phyloP scores from a whole-genome alignment of 2,329 filamentous ascomycete species.

The Colletotrichum eleusines region DNA sequence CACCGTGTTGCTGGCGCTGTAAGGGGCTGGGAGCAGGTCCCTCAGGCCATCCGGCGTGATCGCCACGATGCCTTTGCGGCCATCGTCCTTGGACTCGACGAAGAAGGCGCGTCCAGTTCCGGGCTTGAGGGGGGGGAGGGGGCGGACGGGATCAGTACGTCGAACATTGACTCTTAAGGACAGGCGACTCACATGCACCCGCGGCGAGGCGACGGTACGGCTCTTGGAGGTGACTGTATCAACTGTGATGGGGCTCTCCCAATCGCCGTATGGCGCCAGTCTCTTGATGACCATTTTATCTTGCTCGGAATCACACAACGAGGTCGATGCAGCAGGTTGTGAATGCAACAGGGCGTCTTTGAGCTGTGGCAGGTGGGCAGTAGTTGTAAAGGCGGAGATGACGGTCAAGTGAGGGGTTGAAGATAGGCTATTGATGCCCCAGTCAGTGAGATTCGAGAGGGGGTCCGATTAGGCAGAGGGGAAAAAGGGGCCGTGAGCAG shows the following conservation, averaged over 20 bases:
- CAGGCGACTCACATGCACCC: slow-evolving; percentile 50
- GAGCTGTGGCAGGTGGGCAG: neutral
- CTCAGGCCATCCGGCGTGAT: slow-evolving; percentile 49
- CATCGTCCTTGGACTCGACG: slow-evolving; percentile 54
- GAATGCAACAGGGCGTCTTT: no score
- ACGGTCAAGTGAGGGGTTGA: neutral
- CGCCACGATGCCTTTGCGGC: slow-evolving; percentile 60
- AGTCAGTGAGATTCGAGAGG: neutral
- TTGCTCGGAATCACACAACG: neutral
- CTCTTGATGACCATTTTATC: slow-evolving; percentile 45
- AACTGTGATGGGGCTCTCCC: slow-evolving; percentile 54
- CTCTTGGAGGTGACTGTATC: slow-evolving; percentile 54
- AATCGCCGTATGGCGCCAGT: slow-evolving; percentile 53
- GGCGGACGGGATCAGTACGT: neutral
- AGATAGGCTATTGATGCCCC: neutral
- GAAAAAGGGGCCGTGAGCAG: neutral
- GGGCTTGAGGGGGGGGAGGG: slow-evolving; percentile 39
- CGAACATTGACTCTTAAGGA: fast-evolving
- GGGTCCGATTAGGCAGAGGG: neutral
- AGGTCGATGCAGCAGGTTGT: no score
- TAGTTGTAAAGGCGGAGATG: neutral
- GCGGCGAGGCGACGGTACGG: slow-evolving; percentile 50
- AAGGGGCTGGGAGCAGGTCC: slow-evolving; percentile 58
- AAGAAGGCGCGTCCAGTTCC: slow-evolving; percentile 53
- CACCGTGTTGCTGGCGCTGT: slow-evolving; percentile 59